Evolutionary conservation across 2,329 filamentous ascomycete genomes (phyloP).

Genomic region (Boeremia lycopersici): DNA sequence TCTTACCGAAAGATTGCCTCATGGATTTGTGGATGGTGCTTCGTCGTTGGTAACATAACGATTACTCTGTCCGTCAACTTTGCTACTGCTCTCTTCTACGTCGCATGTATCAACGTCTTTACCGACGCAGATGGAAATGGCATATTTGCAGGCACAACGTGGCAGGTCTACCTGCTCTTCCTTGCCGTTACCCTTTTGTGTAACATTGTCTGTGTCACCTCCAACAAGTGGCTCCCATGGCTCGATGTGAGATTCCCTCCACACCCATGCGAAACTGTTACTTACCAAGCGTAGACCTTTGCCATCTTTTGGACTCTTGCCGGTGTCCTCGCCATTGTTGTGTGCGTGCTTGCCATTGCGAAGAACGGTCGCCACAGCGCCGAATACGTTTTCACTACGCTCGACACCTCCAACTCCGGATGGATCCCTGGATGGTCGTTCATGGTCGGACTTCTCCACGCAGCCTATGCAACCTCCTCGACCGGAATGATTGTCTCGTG

Average conservation of each 20-base stretch:
- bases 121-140: constrained; percentile 53
- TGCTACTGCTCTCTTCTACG: constrained; percentile 64
- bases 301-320: constrained; percentile 78
- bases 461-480: constrained; percentile 74
- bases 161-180: constrained; percentile 57
- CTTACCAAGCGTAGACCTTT: constrained; percentile 60
- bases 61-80: constrained; percentile 86
- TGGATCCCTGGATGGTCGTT: constrained; percentile 76
- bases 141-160: constrained; percentile 52
- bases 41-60: constrained; percentile 79
- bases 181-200: constrained; percentile 56
- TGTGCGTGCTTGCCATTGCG: constrained; percentile 68
- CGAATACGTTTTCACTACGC: constrained; percentile 69
- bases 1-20: constrained; percentile 67
- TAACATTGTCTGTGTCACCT: constrained; percentile 59
- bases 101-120: constrained; percentile 63
- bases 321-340: constrained; percentile 68
- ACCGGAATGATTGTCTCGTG: constrained; percentile 82
- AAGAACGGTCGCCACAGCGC: constrained; percentile 70
- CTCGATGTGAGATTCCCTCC: constrained; percentile 66
- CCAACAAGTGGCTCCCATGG: constrained; percentile 60
- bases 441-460: constrained; percentile 73
- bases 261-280: constrained; percentile 17
- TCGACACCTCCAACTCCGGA: constrained; percentile 68
- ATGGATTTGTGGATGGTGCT: constrained; percentile 78